Conservation (phyloP, 176 grass and related monocot species). For the Hordeum marinum region DNA sequence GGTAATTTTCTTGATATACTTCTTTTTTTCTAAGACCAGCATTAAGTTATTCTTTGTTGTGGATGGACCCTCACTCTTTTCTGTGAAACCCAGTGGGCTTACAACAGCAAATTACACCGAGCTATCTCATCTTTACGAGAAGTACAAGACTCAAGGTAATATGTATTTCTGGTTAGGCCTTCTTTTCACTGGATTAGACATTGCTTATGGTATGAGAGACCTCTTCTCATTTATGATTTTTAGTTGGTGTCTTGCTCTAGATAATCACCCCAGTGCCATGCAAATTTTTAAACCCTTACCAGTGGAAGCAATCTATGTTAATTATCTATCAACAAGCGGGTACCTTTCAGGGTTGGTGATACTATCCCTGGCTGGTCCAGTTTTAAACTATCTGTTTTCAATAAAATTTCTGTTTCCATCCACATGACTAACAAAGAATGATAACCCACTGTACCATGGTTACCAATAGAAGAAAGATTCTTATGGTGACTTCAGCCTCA, state of each 20-base stretch:
- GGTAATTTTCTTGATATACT: slow-evolving; percentile 47
- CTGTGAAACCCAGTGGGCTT: slow-evolving; percentile 56
- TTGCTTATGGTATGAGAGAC: background rate
- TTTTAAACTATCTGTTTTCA: background rate
- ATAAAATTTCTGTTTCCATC: background rate
- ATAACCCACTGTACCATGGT: no score
- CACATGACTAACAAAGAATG: no score
- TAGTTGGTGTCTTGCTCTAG: background rate
- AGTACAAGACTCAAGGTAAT: slow-evolving; percentile 98
- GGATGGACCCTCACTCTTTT: slow-evolving; percentile 8
- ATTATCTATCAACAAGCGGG: background rate
- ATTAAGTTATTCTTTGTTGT: background rate
- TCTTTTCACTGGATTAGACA: background rate
- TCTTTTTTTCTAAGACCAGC: background rate
- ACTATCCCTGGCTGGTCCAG: background rate
- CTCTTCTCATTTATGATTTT: background rate
- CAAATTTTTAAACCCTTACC: background rate
- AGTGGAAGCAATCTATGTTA: background rate
- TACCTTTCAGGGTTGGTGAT: background rate
- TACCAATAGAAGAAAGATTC: background rate
- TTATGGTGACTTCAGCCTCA: background rate
- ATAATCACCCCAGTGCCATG: background rate
- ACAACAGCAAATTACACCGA: slow-evolving; percentile 95
- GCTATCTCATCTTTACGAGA: slow-evolving; percentile 93
- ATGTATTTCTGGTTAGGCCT: background rate